These are phyloP conservation scores for Chlorella ohadii DNA, from an alignment of 139 green algal species.

Conservation along the genomic window DNA sequence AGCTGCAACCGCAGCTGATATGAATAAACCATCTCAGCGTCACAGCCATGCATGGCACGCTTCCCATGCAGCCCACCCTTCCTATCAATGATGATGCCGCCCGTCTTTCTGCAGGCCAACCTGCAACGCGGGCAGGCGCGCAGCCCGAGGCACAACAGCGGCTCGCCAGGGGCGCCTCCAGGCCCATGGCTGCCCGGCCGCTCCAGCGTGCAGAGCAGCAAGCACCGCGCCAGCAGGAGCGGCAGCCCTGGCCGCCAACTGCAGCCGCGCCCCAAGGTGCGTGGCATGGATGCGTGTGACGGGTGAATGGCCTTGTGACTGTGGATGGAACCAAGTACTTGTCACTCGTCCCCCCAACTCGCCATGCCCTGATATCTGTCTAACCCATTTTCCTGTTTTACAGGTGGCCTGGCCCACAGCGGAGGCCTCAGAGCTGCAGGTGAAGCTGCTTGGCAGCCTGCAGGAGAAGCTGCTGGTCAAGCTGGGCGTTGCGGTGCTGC, in stretches of 20 bases:
- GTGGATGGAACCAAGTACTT: too few species aligned
- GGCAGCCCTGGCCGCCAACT: constrained; percentile 19
- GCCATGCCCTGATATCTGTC: neutral
- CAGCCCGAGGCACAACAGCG: constrained; percentile 8
- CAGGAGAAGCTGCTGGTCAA: constrained; percentile 34
- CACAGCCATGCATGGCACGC: too few species aligned
- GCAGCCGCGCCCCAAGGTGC: constrained; percentile 23
- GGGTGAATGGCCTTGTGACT: too few species aligned
- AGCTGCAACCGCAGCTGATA: too few species aligned
- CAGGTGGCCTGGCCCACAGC: constrained; percentile 3
- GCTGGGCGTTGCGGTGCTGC: constrained; percentile 23
- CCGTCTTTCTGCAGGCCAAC: constrained; percentile 8
- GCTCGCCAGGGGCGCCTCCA: neutral
- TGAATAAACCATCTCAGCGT: too few species aligned
- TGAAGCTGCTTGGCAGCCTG: constrained; percentile 33
- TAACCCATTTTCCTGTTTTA: neutral
- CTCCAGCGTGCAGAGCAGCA: constrained; percentile 23
- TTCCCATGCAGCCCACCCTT: too few species aligned
- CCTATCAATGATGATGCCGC: too few species aligned
- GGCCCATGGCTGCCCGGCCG: constrained; percentile 29
- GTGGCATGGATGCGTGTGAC: too few species aligned
- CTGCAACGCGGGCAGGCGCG: neutral
- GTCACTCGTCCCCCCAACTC: too few species aligned
- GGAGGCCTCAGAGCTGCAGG: constrained; percentile 35
- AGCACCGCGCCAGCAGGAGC: constrained; percentile 34